Evolutionary conservation across 345 rosid genomes (phyloP), one percentile per base, ranked within the genome.

Genomic region (Lepidium didymum): DNA sequence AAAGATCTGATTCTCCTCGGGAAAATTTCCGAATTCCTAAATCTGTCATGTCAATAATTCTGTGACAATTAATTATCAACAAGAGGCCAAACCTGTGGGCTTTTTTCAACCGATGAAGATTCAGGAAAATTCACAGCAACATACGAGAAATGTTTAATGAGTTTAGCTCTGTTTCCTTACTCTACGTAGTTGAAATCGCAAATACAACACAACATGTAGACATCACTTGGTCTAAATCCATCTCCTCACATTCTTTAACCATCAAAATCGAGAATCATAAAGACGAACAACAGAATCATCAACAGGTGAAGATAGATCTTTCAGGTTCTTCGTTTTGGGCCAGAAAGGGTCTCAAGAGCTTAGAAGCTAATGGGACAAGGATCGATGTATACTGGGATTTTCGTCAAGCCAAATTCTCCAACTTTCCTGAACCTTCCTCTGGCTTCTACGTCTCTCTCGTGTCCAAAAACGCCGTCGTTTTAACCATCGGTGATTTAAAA

Each of bases 351-450:
- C 80, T 89, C n/a, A 89, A 86, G 63, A 85, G 79, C 47, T 44
- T 89, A 18, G 83, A 80, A 52, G 80, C 83, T 11, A 77, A 81
- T 5, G 75, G 71, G 0, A 50, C 51, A 14, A 67, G 77, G 47
- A 78, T 85, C 11, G 92, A 85, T 0, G 69, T 89, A 41, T 89
- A 78, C 18, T 89, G 92, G 92, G 92, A 89, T 77, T 82, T 89
- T 60, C 80, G 92, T 55, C 77, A 77, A 14, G 86, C 87, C 3
- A 89, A 85, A 76, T 82, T 89, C 77, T 69, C 88, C 1, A 52
- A n/a, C 64, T 77, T 74, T 43, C 89, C 96, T 0, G 85, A 85
- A 45, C 90, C 96, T 8, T 68, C 73, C 13, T 82, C 90, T 0
- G 84, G 85, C 59, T 89, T 79, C 56, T 87, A 85, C 50, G 82